Percentiles rank a stretch among this genome's conserved stretches.
phyloP scores from a whole-genome alignment of 208 protist species.

The Strigomonas galati region DNA sequence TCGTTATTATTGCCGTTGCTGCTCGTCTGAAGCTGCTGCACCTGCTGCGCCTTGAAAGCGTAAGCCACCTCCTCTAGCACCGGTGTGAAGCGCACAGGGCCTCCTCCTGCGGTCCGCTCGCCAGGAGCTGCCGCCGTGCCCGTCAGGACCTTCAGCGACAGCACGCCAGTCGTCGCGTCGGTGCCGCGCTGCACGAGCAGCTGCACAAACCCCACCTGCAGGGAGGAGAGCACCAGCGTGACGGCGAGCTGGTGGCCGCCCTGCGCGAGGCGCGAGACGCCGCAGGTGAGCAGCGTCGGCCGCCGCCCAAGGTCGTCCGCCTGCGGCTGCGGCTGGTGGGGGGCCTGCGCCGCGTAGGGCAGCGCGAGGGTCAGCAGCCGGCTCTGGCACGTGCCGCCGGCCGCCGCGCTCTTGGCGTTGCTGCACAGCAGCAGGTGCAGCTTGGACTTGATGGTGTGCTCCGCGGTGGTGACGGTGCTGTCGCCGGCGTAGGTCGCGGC shows the following conservation, averaged over 20 bases:
- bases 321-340: conserved; percentile 6
- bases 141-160: too few relatives aligned
- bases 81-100: too few relatives aligned
- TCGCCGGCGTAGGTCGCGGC: neutral
- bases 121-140: too few relatives aligned
- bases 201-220: conserved; percentile 14
- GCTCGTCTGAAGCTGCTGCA: too few relatives aligned
- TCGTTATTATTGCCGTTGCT: too few relatives aligned
- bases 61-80: too few relatives aligned
- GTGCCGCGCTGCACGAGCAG: conserved; percentile 10
- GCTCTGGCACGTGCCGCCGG: conserved; percentile 39
- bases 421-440: conserved; percentile 57
- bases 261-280: conserved; percentile 46
- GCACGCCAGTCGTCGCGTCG: neutral
- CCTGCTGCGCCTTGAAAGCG: too few relatives aligned
- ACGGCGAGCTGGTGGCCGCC: conserved; percentile 56
- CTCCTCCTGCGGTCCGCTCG: too few relatives aligned
- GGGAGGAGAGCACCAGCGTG: conserved; percentile 45
- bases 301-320: neutral
- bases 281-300: conserved; percentile 53
- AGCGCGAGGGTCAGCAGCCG: conserved; percentile 68
- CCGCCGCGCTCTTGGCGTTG: conserved; percentile 38
- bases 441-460: neutral
- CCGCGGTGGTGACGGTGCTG: neutral
- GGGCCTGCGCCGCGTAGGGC: conserved; percentile 17